Percentiles rank a stretch among this genome's conserved stretches.
Evolutionary conservation across 805 yeast species (phyloP).

Genomic region (Metschnikowia picachoensis): DNA sequence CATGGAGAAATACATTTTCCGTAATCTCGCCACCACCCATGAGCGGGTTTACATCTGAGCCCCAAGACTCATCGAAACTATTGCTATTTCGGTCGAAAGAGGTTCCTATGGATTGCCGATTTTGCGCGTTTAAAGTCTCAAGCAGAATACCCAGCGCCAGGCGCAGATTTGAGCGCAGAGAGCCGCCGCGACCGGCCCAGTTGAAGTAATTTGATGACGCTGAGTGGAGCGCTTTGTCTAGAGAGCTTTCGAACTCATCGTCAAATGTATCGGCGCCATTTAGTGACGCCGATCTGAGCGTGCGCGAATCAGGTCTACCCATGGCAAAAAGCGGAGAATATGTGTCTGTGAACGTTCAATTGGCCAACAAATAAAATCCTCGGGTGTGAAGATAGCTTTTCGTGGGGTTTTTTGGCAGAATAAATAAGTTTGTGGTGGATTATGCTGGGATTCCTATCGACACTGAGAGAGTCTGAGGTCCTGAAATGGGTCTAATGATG

Average conservation of each 20-base stretch:
- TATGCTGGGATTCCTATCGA: too few species aligned
- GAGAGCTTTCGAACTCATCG: constrained; percentile 62
- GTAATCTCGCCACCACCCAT: background rate
- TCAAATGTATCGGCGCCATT: background rate
- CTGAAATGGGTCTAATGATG: too few species aligned
- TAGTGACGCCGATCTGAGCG: background rate
- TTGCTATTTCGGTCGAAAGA: background rate
- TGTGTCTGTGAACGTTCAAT: too few species aligned
- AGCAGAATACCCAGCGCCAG: constrained; percentile 24
- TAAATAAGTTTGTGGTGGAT: too few species aligned
- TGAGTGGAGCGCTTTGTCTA: constrained; percentile 60
- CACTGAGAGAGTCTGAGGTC: too few species aligned
- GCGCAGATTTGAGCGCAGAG: constrained; percentile 14
- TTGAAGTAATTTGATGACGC: constrained; percentile 35
- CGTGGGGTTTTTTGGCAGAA: too few species aligned
- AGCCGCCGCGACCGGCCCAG: constrained; percentile 26
- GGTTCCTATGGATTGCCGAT: background rate
- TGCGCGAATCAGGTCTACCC: too few species aligned
- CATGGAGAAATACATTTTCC: background rate
- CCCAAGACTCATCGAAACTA: background rate
- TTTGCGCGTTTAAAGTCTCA: constrained; percentile 18
- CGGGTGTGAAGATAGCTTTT: too few species aligned
- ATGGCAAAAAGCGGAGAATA: too few species aligned
- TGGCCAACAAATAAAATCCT: too few species aligned
- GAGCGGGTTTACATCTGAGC: constrained; percentile 1